phyloP scores from a whole-genome alignment of 257 asterid genomes.

The Nicotiana obtusifolia region DNA sequence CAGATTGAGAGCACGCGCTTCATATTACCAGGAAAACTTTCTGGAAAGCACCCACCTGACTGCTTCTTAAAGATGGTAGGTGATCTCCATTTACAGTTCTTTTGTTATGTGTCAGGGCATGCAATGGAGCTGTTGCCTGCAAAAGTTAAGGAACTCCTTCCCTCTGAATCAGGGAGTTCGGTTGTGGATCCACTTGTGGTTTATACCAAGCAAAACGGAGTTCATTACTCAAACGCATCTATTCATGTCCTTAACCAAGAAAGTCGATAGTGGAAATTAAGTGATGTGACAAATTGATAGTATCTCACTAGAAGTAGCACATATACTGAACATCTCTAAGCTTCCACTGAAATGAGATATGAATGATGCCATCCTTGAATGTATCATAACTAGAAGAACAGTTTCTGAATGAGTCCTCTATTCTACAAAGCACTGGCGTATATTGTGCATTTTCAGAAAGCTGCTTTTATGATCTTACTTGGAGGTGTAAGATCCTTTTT shows the following conservation, averaged over 20 bases:
- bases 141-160: neutral
- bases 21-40: conserved; percentile 58
- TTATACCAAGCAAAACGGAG: neutral
- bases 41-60: conserved; percentile 57
- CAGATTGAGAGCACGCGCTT: conserved; percentile 60
- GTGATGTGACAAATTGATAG: neutral
- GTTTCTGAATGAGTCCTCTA: too few species aligned
- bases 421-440: too few species aligned
- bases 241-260: neutral
- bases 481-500: neutral
- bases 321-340: neutral
- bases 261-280: neutral
- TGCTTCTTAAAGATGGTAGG: conserved; percentile 86
- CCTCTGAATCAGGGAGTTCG: neutral
- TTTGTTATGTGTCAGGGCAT: neutral
- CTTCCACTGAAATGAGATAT: neutral
- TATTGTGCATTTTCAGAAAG: neutral
- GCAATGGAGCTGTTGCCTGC: neutral
- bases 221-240: neutral
- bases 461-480: neutral
- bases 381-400: neutral
- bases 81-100: neutral
- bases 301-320: neutral
- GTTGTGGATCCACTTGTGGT: conserved; percentile 3
- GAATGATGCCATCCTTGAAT: neutral